Base-by-base conservation (phyloP, 495 filamentous ascomycete species). In the Podospora conica region DNA sequence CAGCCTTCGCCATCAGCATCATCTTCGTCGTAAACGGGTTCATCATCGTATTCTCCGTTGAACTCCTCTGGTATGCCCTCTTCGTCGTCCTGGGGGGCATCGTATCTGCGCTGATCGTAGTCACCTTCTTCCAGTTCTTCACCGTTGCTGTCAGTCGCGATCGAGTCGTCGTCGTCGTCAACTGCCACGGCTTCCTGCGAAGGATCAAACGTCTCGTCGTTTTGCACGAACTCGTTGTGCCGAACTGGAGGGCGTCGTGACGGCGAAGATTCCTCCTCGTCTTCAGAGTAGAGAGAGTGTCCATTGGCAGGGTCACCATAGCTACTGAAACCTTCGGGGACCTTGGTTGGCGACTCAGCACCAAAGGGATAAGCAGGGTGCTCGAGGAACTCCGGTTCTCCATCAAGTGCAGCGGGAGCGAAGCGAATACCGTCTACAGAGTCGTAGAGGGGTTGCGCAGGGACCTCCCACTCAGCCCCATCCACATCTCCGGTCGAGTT, bases 31-130 rank as follows among this genome's bases (percentile, higher is more conserved):
- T 81, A 78, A 28, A 70, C 69, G 5, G 77, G 74, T 1, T 66
- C 73, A 2, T 61, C 69, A 25, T 79, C 78, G 7, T 75, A 76
- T 55, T 77, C 77, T 58, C 79, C 74, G 6, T 79, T 75, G 1
- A 77, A 76, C 10, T 84, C 77, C 12, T 76, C 74, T 4, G 70
- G 74, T 11, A 70, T 55, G 9, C 71, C 74, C n/a, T 76, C 74
- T 4, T 77, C 73, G 24, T 79, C 75, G 10, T 76, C 75, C 2
- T 65, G 54, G 3, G 68, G 68, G 1, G 65, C 61, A 9, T 69
- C 62, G 20, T 74, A 72, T 8, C 66, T 69, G 54, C 73, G 70
- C 53, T 70, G 74, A n/a, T 74, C 73, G 48, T 76, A 73, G 23
- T 75, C 75, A 3, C 71, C 74, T 29, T 69, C 68, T 53, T 76